Conservation (phyloP, 148 eudicot genomes). For the Suaeda aralocaspica region DNA sequence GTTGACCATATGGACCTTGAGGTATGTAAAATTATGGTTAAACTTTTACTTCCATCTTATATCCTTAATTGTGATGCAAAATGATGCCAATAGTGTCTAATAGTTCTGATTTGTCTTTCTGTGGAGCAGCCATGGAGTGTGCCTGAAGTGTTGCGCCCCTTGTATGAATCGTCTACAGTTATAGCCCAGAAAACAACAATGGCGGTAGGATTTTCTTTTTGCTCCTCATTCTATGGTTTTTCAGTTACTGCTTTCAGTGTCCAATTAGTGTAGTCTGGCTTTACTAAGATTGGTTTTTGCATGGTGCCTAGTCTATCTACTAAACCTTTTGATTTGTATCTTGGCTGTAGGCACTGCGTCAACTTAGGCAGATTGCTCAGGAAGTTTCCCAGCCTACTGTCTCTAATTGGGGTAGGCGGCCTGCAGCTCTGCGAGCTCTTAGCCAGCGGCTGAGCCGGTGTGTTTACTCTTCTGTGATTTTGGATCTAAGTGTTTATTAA, state of each 20-base stretch:
- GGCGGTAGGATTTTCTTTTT: slow-evolving; percentile 38
- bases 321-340: neutral
- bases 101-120: slow-evolving; percentile 2
- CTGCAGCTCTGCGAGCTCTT: slow-evolving; percentile 72
- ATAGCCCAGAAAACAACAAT: slow-evolving; percentile 78
- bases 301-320: neutral
- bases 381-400: slow-evolving; percentile 63
- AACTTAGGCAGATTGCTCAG: slow-evolving; percentile 76
- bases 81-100: slow-evolving; percentile 8
- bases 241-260: neutral
- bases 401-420: slow-evolving; percentile 66
- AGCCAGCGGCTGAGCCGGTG: slow-evolving; percentile 79
- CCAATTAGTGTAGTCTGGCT: no score
- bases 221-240: neutral
- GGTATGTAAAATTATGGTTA: slow-evolving; percentile 34
- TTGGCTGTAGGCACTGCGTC: slow-evolving; percentile 58
- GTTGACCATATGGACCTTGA: slow-evolving; percentile 83
- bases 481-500: neutral
- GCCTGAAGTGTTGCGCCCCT: slow-evolving; percentile 78
- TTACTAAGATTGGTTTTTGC: neutral
- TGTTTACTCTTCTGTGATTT: slow-evolving; percentile 8
- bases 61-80: neutral
- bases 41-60: neutral
- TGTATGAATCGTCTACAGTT: slow-evolving; percentile 76
- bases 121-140: slow-evolving; percentile 68